These are phyloP conservation scores for Phytophthora constricta DNA, from an alignment of 352 stramenopile species.

Conservation along the genomic window DNA sequence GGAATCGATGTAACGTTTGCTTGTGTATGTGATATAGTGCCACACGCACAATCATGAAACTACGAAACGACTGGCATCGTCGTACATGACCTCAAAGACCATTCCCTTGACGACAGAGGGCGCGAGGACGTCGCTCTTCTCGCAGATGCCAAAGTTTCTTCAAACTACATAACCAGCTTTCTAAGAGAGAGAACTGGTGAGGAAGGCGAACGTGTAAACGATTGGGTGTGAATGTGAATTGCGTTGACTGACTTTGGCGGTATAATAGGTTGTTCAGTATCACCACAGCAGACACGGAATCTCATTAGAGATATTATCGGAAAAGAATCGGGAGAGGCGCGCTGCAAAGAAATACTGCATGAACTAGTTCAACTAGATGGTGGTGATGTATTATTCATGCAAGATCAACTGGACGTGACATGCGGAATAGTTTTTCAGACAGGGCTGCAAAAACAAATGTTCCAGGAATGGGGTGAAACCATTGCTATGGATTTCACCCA, in stretches of 20 bases:
- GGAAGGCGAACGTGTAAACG: not conserved
- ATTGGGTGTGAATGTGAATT: not conserved
- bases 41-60: constrained; percentile 9
- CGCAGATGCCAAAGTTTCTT: constrained; percentile 4
- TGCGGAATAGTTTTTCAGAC: not conserved
- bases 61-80: not conserved
- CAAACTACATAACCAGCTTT: constrained; percentile 12
- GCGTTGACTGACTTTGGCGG: not conserved
- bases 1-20: not conserved
- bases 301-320: constrained; percentile 18
- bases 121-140: constrained; percentile 12
- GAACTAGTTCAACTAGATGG: constrained; percentile 17
- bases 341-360: constrained; percentile 18
- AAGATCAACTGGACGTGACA: constrained; percentile 10
- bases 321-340: constrained; percentile 9
- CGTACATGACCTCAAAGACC: constrained; percentile 16
- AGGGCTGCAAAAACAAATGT: not conserved
- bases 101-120: constrained; percentile 9
- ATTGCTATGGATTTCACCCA: not conserved
- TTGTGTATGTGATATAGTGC: not conserved
- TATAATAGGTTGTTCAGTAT: constrained; percentile 8
- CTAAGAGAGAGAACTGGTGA: constrained; percentile 17
- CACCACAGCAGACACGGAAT: constrained; percentile 21
- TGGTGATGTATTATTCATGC: constrained; percentile 9
- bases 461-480: not conserved